Base-by-base conservation (phyloP, 2,329 filamentous ascomycete genomes). In the Cladorrhinum sp. region DNA sequence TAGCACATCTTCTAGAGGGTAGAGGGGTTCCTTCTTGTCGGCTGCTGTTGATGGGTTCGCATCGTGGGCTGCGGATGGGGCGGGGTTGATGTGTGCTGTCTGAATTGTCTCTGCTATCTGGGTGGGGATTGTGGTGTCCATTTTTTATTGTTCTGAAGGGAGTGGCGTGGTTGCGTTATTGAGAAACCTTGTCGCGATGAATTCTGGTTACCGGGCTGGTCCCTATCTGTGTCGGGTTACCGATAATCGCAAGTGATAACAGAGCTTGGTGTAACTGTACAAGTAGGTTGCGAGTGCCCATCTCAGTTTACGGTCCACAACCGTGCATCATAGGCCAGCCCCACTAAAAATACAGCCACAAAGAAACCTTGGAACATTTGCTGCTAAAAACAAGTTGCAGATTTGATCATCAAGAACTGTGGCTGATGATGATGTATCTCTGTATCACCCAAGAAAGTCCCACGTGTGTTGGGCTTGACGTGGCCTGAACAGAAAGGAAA, bases 91-190 rank as follows among this genome's bases (percentile, higher is more conserved):
- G 71, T 89, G 90, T 33, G 87, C 90, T 16, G 89, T 87, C 74
- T 97, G 93, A 66, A 96, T 79, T 33, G 89, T 89, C 69, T 91
- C 90, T 51, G 91, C 90, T 60, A 94, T 77, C 72, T 95, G 86
- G 23, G 86, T 75, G 24, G 86, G 81, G 18, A 85, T 74, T n/a
- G 83, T 81, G 26, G 77, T 76, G 33, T 81, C 73, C 83, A 89
- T 89, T 61, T 89, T 61, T 55, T 69, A 18, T 20, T 46, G 20
- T 51, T 26, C 18, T 46, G 18, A 46, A 14, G 7, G n/a, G n/a
- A 10, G 42, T 12, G 42, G n/a, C 14, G n/a, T 46, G 20, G 18
- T 46, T 9, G 20, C 36, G 53, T 23, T 24, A 21, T 21, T 26
- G 9, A 18, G 5, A 14, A 24, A n/a, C 2, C n/a, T 18, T 26